These are phyloP conservation scores for Lipomyces spencermartinsiae DNA, from an alignment of 805 yeast genomes.

Conservation along the genomic window DNA sequence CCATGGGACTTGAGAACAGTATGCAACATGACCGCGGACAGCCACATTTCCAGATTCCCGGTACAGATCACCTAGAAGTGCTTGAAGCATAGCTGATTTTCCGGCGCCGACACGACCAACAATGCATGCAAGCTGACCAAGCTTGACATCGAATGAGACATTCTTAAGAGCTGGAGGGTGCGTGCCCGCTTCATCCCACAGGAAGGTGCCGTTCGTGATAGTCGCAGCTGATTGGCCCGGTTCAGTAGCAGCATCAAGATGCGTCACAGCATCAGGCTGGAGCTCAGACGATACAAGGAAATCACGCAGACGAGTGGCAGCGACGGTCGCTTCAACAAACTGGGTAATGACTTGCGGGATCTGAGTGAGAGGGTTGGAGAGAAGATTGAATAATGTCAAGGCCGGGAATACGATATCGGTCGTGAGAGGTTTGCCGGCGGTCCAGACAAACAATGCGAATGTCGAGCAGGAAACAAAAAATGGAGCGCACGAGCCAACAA, in stretches of 20 bases:
- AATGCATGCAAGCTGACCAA: slow-evolving; percentile 80
- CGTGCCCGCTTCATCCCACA: slow-evolving; percentile 76
- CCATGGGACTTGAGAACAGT: slow-evolving; percentile 95
- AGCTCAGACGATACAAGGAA: slow-evolving; percentile 77
- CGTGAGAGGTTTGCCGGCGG: slow-evolving; percentile 69
- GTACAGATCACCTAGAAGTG: slow-evolving; percentile 81
- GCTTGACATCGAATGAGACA: slow-evolving; percentile 65
- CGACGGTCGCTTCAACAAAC: slow-evolving; percentile 78
- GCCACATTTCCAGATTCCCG: slow-evolving; percentile 73
- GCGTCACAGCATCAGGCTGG: slow-evolving; percentile 74
- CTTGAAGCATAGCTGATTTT: slow-evolving; percentile 79
- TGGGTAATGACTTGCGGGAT: slow-evolving; percentile 88
- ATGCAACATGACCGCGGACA: slow-evolving; percentile 80
- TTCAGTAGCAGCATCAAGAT: slow-evolving; percentile 63
- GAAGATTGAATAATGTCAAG: slow-evolving; percentile 80
- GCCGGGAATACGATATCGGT: slow-evolving; percentile 92
- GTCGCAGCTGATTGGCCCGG: slow-evolving; percentile 65
- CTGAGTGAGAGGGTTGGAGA: slow-evolving; percentile 87
- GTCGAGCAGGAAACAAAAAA: slow-evolving; percentile 87
- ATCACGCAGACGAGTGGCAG: slow-evolving; percentile 62
- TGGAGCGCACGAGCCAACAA: slow-evolving; percentile 86
- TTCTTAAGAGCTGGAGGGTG: slow-evolving; percentile 62
- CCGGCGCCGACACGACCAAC: slow-evolving; percentile 94
- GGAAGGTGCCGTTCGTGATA: slow-evolving; percentile 47
- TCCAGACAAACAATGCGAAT: slow-evolving; percentile 76